Conservation (phyloP, 2,329 filamentous ascomycete genomes). For the Cercospora nicotianae region DNA sequence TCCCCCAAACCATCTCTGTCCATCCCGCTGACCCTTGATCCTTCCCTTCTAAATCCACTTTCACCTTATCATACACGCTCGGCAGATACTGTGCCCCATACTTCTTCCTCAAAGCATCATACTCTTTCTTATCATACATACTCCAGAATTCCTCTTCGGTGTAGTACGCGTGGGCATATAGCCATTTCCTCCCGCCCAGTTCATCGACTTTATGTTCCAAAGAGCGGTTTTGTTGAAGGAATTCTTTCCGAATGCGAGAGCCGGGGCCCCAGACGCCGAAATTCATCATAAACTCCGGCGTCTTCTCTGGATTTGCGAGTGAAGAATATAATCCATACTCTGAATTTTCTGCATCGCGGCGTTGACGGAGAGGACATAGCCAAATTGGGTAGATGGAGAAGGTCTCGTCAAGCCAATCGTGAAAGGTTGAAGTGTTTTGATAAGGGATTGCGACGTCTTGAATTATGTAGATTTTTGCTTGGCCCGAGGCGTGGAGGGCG, state of each 20-base stretch:
- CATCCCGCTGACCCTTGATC: slow-evolving; percentile 16
- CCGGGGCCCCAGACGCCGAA: slow-evolving; percentile 79
- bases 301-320: slow-evolving; percentile 12
- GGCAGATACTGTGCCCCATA: slow-evolving; percentile 64
- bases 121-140: slow-evolving; percentile 61
- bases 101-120: slow-evolving; percentile 62
- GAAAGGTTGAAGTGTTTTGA: slow-evolving; percentile 52
- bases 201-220: slow-evolving; percentile 68
- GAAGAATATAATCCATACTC: slow-evolving; percentile 5
- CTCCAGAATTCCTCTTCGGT: slow-evolving; percentile 69
- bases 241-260: slow-evolving; percentile 54
- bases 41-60: slow-evolving; percentile 42
- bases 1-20: slow-evolving; percentile 19
- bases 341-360: slow-evolving; percentile 10
- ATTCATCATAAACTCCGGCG: slow-evolving; percentile 50
- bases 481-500: slow-evolving; percentile 58
- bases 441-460: slow-evolving; percentile 64
- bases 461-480: slow-evolving; percentile 58
- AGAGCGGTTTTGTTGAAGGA: slow-evolving; percentile 67
- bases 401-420: slow-evolving; percentile 52
- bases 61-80: slow-evolving; percentile 70
- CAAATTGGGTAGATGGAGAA: slow-evolving; percentile 59
- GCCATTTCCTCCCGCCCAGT: slow-evolving; percentile 78
- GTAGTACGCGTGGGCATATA: slow-evolving; percentile 86
- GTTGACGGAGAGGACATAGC: slow-evolving; percentile 52